Conservation (phyloP, 2,329 filamentous ascomycete species). For the Tolypocladium inflatum region DNA sequence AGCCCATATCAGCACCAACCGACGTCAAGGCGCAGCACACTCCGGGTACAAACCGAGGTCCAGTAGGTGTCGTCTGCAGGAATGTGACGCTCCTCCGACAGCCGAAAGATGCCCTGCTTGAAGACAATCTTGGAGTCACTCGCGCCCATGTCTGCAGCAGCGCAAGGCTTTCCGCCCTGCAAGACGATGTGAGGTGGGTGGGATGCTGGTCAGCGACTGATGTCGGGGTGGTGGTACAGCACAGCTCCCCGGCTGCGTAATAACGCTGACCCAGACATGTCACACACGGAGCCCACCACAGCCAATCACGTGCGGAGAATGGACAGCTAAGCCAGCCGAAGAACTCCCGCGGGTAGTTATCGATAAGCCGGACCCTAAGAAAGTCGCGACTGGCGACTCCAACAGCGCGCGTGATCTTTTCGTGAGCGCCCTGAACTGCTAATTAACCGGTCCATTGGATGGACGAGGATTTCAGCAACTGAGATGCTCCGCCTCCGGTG, state of each 20-base stretch:
- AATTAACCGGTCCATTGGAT: no score
- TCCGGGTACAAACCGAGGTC: slow-evolving; percentile 61
- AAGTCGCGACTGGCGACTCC: background rate
- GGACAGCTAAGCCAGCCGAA: background rate
- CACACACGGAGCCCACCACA: background rate
- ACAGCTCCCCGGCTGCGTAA: background rate
- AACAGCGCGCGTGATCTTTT: background rate
- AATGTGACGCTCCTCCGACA: slow-evolving; percentile 87
- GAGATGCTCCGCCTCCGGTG: slow-evolving; percentile 20
- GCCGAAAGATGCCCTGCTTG: slow-evolving; percentile 94
- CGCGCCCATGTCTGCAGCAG: slow-evolving; percentile 64
- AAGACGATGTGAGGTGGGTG: slow-evolving; percentile 5
- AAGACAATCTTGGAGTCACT: slow-evolving; percentile 98
- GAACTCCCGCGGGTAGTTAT: slow-evolving; percentile 5
- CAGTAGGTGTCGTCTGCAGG: slow-evolving; percentile 85
- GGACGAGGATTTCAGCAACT: slow-evolving; percentile 1
- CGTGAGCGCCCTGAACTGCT: background rate
- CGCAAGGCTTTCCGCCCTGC: slow-evolving; percentile 11
- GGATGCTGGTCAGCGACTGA: slow-evolving; percentile 3
- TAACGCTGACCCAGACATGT: background rate
- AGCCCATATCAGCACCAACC: slow-evolving; percentile 3
- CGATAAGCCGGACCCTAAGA: background rate
- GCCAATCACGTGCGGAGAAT: slow-evolving; percentile 7
- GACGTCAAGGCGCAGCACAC: background rate
- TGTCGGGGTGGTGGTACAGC: background rate